Conservation (phyloP, 176 grass and related monocot genomes). For the Musa beccarii region DNA sequence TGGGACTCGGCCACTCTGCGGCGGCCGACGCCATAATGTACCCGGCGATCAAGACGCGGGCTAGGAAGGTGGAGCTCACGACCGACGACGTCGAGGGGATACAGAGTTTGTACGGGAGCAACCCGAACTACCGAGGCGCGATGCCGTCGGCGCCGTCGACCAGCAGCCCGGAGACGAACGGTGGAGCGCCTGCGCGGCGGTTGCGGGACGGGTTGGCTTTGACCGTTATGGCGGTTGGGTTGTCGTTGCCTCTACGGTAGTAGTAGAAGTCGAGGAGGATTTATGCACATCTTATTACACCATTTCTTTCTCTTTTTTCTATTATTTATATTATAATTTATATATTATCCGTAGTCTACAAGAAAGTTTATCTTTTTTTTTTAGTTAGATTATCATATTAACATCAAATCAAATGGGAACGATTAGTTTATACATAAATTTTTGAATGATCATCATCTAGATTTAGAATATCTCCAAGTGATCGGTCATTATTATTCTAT, state of each 20-base stretch:
- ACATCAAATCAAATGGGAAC: too few species aligned
- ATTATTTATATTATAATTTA: too few species aligned
- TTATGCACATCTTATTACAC: too few species aligned
- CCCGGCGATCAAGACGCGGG: constrained; percentile 48
- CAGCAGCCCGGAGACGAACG: constrained; percentile 54
- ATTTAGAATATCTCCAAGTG: too few species aligned
- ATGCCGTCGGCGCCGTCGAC: constrained; percentile 19
- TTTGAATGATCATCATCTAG: too few species aligned
- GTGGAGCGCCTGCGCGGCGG: background rate
- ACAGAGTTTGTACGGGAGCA: constrained; percentile 65
- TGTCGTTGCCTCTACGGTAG: constrained; percentile 3
- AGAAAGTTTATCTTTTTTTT: too few species aligned
- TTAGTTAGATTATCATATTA: too few species aligned
- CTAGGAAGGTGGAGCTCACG: constrained; percentile 58
- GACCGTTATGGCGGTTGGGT: constrained; percentile 5
- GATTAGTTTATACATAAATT: too few species aligned
- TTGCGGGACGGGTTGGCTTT: background rate
- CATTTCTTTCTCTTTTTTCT: too few species aligned
- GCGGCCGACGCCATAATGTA: constrained; percentile 62
- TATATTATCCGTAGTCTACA: too few species aligned
- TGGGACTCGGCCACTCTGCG: constrained; percentile 69
- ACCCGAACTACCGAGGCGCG: constrained; percentile 56
- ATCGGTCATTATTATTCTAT: too few species aligned
- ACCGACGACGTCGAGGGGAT: constrained; percentile 61
- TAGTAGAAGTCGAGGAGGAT: too few species aligned